phyloP scores from a whole-genome alignment of 2,329 filamentous ascomycete species.

The Apiospora pterosperma region DNA sequence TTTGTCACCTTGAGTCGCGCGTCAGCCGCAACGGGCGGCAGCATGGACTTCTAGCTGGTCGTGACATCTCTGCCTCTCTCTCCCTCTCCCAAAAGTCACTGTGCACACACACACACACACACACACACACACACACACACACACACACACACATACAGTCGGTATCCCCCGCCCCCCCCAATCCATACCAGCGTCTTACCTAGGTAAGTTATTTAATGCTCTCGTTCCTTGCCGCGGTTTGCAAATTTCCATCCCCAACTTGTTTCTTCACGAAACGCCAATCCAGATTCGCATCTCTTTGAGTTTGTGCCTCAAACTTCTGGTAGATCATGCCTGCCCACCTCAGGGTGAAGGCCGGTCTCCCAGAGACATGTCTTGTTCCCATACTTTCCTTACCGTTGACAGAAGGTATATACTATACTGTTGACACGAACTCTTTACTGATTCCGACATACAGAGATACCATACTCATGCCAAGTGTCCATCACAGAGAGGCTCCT shows the following conservation, averaged over 20 bases:
- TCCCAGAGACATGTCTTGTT: not conserved
- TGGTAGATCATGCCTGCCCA: not conserved
- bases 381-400: not conserved
- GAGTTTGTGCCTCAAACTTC: not conserved
- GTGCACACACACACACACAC: not conserved
- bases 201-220: not conserved
- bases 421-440: not conserved
- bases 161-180: too few species aligned
- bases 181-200: not conserved
- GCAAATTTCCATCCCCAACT: not conserved
- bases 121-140: not conserved
- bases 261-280: not conserved
- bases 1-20: not conserved
- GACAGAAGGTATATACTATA: not conserved
- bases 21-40: not conserved
- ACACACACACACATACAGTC: too few species aligned
- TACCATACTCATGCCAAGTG: not conserved
- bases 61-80: not conserved
- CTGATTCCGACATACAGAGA: not conserved
- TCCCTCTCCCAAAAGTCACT: not conserved
- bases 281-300: not conserved
- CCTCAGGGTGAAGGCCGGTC: not conserved
- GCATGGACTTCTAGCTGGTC: not conserved
- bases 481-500: not conserved
- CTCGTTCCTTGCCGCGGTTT: not conserved